A percentile compares a stretch with the other conserved stretches of the same genome.
phyloP scores from a whole-genome alignment of 805 yeast species.

The Saccharomycopsis vini region DNA sequence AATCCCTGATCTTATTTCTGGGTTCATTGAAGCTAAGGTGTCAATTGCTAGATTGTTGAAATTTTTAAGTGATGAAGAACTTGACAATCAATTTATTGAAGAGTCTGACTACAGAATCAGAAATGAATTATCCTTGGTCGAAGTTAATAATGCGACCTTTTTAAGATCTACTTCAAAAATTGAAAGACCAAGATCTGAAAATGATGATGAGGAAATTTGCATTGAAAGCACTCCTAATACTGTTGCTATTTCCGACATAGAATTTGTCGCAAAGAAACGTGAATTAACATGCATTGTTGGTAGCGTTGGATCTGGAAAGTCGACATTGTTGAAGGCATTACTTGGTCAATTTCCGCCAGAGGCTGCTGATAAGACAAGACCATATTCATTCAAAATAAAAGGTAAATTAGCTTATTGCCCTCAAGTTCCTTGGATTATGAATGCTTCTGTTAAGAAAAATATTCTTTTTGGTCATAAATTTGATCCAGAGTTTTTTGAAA shows the following conservation, averaged over 20 bases:
- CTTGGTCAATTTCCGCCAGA: conserved; percentile 44
- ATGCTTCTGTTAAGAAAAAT: conserved; percentile 41
- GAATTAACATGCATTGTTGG: conserved; percentile 55
- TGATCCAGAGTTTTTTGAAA: conserved; percentile 33
- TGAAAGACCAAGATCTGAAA: conserved; percentile 19
- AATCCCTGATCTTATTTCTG: conserved; percentile 49
- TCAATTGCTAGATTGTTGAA: conserved; percentile 45
- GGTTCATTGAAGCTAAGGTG: conserved; percentile 50
- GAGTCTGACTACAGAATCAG: conserved; percentile 13
- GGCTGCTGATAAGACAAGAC: conserved; percentile 19
- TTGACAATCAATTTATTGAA: conserved; percentile 28
- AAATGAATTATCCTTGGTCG: conserved; percentile 27
- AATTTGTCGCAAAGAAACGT: conserved; percentile 44
- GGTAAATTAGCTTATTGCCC: conserved; percentile 54
- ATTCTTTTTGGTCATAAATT: conserved; percentile 41
- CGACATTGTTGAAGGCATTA: conserved; percentile 45
- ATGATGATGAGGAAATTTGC: conserved; percentile 34
- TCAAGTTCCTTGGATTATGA: conserved; percentile 49
- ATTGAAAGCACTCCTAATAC: conserved; percentile 25
- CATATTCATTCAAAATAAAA: conserved; percentile 22
- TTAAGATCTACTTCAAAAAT: conserved; percentile 34
- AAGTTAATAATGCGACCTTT: conserved; percentile 43
- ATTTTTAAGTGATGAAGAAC: conserved; percentile 39
- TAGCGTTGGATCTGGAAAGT: conserved; percentile 60
- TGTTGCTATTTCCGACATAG: conserved; percentile 39